These are phyloP conservation scores for Cordyceps sp. DNA, from an alignment of 2,329 filamentous ascomycete genomes.

Conservation along the genomic window DNA sequence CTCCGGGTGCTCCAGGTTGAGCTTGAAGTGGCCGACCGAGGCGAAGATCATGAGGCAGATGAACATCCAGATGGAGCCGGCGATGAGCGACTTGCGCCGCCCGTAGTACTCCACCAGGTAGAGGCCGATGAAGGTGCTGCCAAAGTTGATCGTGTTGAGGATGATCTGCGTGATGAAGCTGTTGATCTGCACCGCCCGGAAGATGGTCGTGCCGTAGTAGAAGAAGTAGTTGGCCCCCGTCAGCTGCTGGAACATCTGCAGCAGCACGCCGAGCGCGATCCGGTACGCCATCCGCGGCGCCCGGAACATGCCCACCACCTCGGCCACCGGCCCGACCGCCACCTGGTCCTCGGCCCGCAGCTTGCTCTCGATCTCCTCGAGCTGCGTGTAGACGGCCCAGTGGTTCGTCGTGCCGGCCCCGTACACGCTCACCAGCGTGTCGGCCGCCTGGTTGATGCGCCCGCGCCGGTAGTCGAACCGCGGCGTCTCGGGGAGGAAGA, in stretches of 20 bases:
- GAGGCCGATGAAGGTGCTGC: constrained; percentile 46
- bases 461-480: constrained; percentile 32
- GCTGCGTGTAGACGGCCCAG: constrained; percentile 27
- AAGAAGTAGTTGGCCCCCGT: constrained; percentile 56
- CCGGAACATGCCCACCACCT: constrained; percentile 46
- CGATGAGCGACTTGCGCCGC: constrained; percentile 44
- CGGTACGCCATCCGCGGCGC: constrained; percentile 50
- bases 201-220: constrained; percentile 50
- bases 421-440: constrained; percentile 26
- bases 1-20: constrained; percentile 23
- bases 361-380: constrained; percentile 31
- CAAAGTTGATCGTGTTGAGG: constrained; percentile 49
- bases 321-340: constrained; percentile 13
- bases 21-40: constrained; percentile 28
- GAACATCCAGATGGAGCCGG: constrained; percentile 45
- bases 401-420: constrained; percentile 24
- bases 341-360: constrained; percentile 27
- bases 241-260: constrained; percentile 51
- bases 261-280: constrained; percentile 40
- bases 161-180: constrained; percentile 53
- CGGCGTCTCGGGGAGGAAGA: constrained; percentile 37
- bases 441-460: constrained; percentile 26
- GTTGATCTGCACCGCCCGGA: constrained; percentile 49
- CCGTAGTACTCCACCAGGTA: constrained; percentile 50
- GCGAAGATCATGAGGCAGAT: constrained; percentile 32